Evolutionary conservation across 1,284 basidiomycete genomes (phyloP), one percentile per base, ranked within the genome.

Genomic region (Malassezia globosa): DNA sequence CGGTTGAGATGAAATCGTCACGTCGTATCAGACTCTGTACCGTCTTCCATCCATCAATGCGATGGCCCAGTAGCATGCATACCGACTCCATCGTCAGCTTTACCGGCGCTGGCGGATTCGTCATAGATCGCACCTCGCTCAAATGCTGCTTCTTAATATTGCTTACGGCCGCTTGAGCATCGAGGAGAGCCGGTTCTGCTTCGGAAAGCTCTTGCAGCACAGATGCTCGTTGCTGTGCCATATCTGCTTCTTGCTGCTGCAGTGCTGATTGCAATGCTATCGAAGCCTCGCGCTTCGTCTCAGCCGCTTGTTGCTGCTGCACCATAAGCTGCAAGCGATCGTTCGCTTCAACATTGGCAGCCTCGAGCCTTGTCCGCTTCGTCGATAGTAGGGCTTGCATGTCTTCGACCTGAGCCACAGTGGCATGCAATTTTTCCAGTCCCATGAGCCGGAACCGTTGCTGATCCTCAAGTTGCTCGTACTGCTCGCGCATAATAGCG

Each of bases 21-120:
- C 87, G 81, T 55, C 94, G 86, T 63, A 99, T 90, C 73, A 96
- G 86, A 64, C 83, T 83, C 72, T 96, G 92, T 2, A 99, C 90
- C 1, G 87, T 82, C 63, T 88, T 84, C 95, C 94, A 99, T 71
- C 82, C 84, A 61, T 97, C 90, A 63, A 94, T 85, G 11, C 21
- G 35, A 75, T 95, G 85, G 8, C 94, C 94, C n/a, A 99, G 81
- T 26, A 95, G 79, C 13, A 87, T 92, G 73, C 94, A 99, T 27
- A 95, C 92, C 1, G 89, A 95, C 70, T 99, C 94, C 92, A 99
- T 97, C 13, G 94, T 87, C 42, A 92, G 75, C 74, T 97, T 97
- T 69, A 99, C 92, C 7, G 87, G 85, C 67, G 95, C 89, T 0
- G 94, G 94, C 40, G 94, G 94, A 67, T 97, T 97, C 37, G 88